phyloP scores from a whole-genome alignment of 2,329 filamentous ascomycete species.

The Myrmaecium sp. region DNA sequence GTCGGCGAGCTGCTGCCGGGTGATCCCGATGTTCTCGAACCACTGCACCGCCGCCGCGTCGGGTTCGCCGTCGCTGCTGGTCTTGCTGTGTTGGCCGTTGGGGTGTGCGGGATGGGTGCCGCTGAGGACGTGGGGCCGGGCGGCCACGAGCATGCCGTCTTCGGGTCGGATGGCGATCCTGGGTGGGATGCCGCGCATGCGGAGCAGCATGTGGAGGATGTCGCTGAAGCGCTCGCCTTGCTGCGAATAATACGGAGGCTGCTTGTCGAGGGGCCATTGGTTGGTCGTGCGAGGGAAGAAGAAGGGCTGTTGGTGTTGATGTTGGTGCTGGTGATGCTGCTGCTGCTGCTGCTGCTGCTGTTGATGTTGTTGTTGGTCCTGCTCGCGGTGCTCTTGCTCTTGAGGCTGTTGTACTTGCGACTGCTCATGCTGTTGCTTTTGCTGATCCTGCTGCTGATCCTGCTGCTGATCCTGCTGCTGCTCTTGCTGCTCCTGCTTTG shows the following conservation, averaged over 20 bases:
- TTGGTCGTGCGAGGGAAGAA: constrained; percentile 10
- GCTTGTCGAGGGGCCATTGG: constrained; percentile 37
- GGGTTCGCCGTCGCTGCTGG: constrained; percentile 12
- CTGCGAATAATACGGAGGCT: constrained; percentile 32
- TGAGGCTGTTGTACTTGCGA: not conserved
- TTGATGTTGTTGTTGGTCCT: not conserved
- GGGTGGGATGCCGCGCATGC: constrained; percentile 35
- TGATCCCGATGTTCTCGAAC: constrained; percentile 19
- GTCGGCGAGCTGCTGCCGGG: constrained; percentile 12
- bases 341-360: not conserved
- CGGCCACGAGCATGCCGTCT: constrained; percentile 19
- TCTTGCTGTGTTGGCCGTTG: constrained; percentile 4
- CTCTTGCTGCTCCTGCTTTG: too few species aligned
- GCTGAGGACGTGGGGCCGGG: too few species aligned
- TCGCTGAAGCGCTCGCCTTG: constrained; percentile 42
- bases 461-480: not conserved
- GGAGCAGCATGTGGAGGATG: constrained; percentile 39
- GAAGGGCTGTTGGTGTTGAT: constrained; percentile 3
- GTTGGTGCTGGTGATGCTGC: constrained; percentile 2
- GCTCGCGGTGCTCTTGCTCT: not conserved
- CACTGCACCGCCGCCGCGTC: constrained; percentile 17
- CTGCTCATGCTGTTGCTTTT: constrained; percentile 8
- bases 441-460: constrained; percentile 12
- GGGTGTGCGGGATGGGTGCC: constrained; percentile 5
- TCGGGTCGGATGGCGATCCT: constrained; percentile 15